Evolutionary conservation across 768 basidiomycete genomes (phyloP), one percentile per base, ranked within the genome.

Genomic region (button mushroom (Agaricus bisporus)): DNA sequence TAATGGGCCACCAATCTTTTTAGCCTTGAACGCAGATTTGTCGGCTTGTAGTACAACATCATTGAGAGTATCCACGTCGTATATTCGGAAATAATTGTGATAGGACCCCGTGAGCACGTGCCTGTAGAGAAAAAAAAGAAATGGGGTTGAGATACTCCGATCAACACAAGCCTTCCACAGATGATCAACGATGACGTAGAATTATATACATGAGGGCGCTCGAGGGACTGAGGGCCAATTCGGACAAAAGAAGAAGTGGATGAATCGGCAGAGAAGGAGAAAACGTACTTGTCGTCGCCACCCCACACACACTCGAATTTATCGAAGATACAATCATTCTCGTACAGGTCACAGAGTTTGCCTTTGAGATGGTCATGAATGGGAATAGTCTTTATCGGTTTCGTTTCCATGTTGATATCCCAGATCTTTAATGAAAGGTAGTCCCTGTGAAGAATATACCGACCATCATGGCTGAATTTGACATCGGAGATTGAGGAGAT

Each of bases 71-170:
- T 95, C 91, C 49, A 85, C 82, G 69, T 98, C 95, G 72, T 93
- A 99, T 83, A 99, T 97, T 69, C 94, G 93, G 88, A 99, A 95
- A 75, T 95, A 98, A 74, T 99, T 99, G 76, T 98, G 95, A 75
- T 99, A 99, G 48, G 97, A 98, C 41, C 97, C 97, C n/a, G 97
- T 98, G 59, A 99, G 76, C 56, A 98, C 93, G 68, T 95, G 86
- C 64, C 97, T 99, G 63, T 8, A 38, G 52, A 28, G 45, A 55
- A 28, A 52, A 41, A 41, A 51, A 52, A 28, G 51, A 53, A 20
- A 32, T 14, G 38, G 37, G 46, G 56, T 36, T 49, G 43, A 54
- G 32, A 55, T 46, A 53, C 60, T 67, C 46, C 69, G 61, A 52
- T 54, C 46, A 54, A 38, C 48, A n/a, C 10, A 18, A 22, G n/a